Evolutionary conservation across 805 yeast genomes (phyloP).

Genomic region (Clavispora phyllophila): DNA sequence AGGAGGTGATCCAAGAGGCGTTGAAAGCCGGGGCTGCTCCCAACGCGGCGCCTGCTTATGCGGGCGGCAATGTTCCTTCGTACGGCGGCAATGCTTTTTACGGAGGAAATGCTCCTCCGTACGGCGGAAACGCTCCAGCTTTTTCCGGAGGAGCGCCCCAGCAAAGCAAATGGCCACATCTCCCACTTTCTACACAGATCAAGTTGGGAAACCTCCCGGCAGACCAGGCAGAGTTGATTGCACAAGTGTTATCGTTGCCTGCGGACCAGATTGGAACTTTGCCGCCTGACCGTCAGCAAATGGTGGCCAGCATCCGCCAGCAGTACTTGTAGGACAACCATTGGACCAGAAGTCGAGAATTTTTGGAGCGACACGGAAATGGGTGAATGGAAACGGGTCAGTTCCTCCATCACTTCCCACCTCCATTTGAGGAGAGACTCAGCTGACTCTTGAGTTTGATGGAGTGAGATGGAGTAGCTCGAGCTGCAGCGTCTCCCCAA

Average conservation of each 20-base stretch:
- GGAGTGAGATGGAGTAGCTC: no score
- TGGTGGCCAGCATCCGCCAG: slow-evolving; percentile 51
- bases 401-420: no score
- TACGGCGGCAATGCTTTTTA: slow-evolving; percentile 7
- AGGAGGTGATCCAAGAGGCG: slow-evolving; percentile 60
- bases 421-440: no score
- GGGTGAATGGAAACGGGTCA: no score
- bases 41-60: slow-evolving; percentile 10
- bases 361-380: no score
- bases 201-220: slow-evolving; percentile 49
- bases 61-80: background rate
- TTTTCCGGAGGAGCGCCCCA: slow-evolving; percentile 11
- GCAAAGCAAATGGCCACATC: slow-evolving; percentile 38
- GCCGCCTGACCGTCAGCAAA: slow-evolving; percentile 47
- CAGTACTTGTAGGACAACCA: slow-evolving; percentile 51
- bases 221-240: slow-evolving; percentile 53
- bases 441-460: no score
- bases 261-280: slow-evolving; percentile 45
- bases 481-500: no score
- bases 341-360: no score
- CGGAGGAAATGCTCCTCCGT: background rate
- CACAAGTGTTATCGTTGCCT: slow-evolving; percentile 48
- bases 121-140: slow-evolving; percentile 1
- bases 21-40: slow-evolving; percentile 25
- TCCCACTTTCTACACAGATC: slow-evolving; percentile 44